These are phyloP conservation scores for Mimosa pudica DNA, from an alignment of 306 rosid species.

Conservation along the genomic window DNA sequence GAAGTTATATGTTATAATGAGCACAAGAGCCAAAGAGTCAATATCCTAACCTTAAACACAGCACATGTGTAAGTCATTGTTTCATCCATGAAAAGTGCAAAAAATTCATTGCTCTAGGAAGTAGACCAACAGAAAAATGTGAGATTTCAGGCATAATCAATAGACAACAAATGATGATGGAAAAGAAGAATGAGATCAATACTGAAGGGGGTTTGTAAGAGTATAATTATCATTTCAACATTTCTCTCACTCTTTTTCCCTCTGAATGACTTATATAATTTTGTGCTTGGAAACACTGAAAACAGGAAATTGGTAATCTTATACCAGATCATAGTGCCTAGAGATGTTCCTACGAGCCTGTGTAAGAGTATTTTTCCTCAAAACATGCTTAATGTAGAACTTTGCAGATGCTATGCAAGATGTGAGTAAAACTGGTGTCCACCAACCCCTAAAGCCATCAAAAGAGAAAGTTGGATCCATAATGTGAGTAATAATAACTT, in stretches of 20 bases:
- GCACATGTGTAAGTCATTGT: conserved; percentile 88
- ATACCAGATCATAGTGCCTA: conserved; percentile 88
- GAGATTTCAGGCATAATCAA: conserved; percentile 18
- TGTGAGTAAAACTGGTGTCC: conserved; percentile 82
- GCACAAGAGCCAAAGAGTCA: background rate
- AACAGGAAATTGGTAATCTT: too few species aligned
- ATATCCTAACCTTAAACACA: conserved; percentile 68
- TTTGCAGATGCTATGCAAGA: conserved; percentile 76
- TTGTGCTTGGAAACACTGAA: too few species aligned
- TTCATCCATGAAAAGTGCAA: conserved; percentile 82
- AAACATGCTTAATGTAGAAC: conserved; percentile 65
- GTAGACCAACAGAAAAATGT: conserved; percentile 36
- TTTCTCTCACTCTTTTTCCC: background rate
- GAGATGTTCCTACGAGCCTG: conserved; percentile 91
- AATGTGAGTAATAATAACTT: background rate
- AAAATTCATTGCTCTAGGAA: conserved; percentile 83
- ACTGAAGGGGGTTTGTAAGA: background rate
- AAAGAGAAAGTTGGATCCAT: conserved; percentile 18
- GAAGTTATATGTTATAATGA: conserved; percentile 1
- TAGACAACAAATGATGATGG: background rate
- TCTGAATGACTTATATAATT: background rate
- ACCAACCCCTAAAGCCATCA: conserved; percentile 75
- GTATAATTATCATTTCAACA: too few species aligned
- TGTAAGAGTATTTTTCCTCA: conserved; percentile 79
- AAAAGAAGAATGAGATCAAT: background rate